Percentiles rank a stretch among this genome's conserved stretches.
Conservation (phyloP, 2,329 filamentous ascomycete genomes). For the Xylariales sp. region DNA sequence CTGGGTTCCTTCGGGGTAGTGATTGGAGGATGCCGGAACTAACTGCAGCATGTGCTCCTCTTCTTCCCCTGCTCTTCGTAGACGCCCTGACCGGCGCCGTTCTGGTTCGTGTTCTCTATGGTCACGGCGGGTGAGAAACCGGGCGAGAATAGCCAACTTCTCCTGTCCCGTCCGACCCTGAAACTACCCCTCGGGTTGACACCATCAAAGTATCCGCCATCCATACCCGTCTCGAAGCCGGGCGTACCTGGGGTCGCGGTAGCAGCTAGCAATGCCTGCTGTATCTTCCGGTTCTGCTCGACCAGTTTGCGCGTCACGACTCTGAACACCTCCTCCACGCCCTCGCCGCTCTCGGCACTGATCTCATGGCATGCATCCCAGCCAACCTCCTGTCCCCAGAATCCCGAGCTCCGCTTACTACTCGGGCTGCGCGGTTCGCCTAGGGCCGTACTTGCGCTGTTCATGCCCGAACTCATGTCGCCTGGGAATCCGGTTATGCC, state of each 20-base stretch:
- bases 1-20: too few species aligned
- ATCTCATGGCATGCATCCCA: constrained; percentile 99
- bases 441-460: constrained; percentile 17
- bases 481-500: constrained; percentile 21
- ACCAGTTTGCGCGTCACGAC: constrained; percentile 59
- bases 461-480: constrained; percentile 30
- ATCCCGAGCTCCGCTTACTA: constrained; percentile 65
- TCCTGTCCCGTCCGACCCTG: constrained; percentile 51
- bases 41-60: constrained; percentile 10
- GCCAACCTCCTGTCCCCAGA: constrained; percentile 88
- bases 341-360: constrained; percentile 87
- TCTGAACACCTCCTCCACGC: constrained; percentile 93
- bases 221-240: constrained; percentile 35
- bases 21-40: too few species aligned
- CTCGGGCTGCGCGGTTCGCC: constrained; percentile 55
- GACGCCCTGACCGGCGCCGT: constrained; percentile 6
- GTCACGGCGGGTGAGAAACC: constrained; percentile 48
- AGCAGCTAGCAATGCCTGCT: constrained; percentile 53
- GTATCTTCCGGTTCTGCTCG: constrained; percentile 60
- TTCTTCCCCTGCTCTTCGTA: constrained; percentile 8
- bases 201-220: constrained; percentile 45
- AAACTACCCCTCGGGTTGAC: constrained; percentile 47
- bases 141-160: constrained; percentile 56
- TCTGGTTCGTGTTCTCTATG: constrained; percentile 37
- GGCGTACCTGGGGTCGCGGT: constrained; percentile 47